These are phyloP conservation scores for Candida manassasensis DNA, from an alignment of 805 yeast genomes.

Conservation along the genomic window DNA sequence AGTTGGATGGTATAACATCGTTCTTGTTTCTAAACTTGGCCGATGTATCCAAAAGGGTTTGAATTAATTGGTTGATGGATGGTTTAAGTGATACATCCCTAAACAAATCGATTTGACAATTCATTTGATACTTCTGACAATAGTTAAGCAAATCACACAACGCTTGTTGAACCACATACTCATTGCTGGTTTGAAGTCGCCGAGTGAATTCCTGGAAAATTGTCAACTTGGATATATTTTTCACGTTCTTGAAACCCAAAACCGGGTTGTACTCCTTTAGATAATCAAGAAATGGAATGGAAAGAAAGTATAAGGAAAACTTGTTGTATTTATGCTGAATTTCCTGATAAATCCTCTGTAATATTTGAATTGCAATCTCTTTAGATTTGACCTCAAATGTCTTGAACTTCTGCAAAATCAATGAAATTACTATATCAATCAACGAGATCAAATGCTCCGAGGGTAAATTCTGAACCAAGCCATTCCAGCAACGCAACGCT, in stretches of 20 bases:
- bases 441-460: constrained; percentile 57
- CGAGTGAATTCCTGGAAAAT: constrained; percentile 50
- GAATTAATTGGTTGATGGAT: constrained; percentile 42
- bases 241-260: constrained; percentile 21
- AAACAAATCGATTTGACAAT: constrained; percentile 41
- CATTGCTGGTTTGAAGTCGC: constrained; percentile 58
- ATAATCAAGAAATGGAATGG: constrained; percentile 44
- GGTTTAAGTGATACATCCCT: constrained; percentile 25
- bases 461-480: constrained; percentile 52
- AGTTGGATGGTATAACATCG: constrained; percentile 47
- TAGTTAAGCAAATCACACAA: constrained; percentile 57
- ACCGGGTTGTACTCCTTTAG: constrained; percentile 20
- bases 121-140: constrained; percentile 45
- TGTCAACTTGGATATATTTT: constrained; percentile 25
- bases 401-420: constrained; percentile 65
- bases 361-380: constrained; percentile 46
- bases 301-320: constrained; percentile 49
- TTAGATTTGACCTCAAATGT: constrained; percentile 47
- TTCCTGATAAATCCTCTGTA: constrained; percentile 33
- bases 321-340: constrained; percentile 30
- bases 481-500: constrained; percentile 66
- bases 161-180: constrained; percentile 69
- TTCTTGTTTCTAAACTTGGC: constrained; percentile 48
- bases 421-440: constrained; percentile 69
- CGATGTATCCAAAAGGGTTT: constrained; percentile 52